These are phyloP conservation scores for Amylostereum areolatum DNA, from an alignment of 1,284 basidiomycete genomes.

Conservation along the genomic window DNA sequence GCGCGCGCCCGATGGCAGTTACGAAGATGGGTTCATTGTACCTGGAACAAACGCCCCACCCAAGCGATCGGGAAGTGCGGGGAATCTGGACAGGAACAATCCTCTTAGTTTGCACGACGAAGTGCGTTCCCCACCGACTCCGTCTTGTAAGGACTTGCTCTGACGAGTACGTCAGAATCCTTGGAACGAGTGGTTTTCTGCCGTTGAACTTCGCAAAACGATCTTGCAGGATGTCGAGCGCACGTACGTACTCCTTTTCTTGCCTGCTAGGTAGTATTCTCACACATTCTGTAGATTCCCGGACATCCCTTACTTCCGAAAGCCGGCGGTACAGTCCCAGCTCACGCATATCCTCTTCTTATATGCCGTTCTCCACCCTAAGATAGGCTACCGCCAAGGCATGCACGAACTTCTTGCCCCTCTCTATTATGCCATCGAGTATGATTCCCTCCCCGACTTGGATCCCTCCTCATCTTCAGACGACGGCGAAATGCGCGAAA, in stretches of 20 bases:
- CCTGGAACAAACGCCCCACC: slow-evolving; percentile 41
- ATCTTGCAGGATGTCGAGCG: slow-evolving; percentile 91
- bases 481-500: slow-evolving; percentile 40
- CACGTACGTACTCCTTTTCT: slow-evolving; percentile 49
- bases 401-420: slow-evolving; percentile 95
- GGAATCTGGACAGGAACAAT: slow-evolving; percentile 70
- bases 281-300: slow-evolving; percentile 59
- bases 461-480: slow-evolving; percentile 12
- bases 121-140: slow-evolving; percentile 33
- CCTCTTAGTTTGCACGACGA: slow-evolving; percentile 82
- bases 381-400: slow-evolving; percentile 88
- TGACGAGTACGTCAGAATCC: slow-evolving; percentile 56
- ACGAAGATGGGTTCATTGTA: slow-evolving; percentile 57
- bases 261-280: not conserved
- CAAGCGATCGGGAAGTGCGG: slow-evolving; percentile 26
- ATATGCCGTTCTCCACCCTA: slow-evolving; percentile 68
- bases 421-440: slow-evolving; percentile 75
- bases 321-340: slow-evolving; percentile 66
- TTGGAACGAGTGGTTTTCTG: slow-evolving; percentile 88
- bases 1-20: slow-evolving; percentile 74
- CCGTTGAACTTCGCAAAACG: slow-evolving; percentile 79
- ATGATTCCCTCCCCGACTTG: slow-evolving; percentile 61
- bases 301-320: slow-evolving; percentile 83
- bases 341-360: slow-evolving; percentile 84
- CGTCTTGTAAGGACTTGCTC: slow-evolving; percentile 3